A percentile compares a stretch with the other conserved stretches of the same genome.
phyloP scores from a whole-genome alignment of 345 rosid species.

The Firmiana major region DNA sequence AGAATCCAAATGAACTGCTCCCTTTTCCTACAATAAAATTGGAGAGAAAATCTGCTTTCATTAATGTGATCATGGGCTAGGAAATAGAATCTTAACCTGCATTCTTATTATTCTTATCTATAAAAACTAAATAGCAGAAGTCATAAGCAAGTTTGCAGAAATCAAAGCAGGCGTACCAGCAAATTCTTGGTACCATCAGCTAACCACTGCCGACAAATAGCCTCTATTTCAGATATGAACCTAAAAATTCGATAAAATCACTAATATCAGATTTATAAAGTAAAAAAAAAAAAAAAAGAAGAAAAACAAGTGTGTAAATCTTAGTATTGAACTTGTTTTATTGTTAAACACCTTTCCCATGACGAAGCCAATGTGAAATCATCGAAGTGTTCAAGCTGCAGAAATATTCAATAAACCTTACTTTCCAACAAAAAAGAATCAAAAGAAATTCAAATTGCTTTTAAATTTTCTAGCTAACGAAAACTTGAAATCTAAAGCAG shows the following conservation, averaged over 20 bases:
- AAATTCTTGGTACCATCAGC: conserved; percentile 85
- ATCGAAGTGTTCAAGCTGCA: conserved; percentile 83
- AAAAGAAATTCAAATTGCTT: neutral
- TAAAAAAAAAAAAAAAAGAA: too few species aligned
- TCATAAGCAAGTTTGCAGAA: neutral
- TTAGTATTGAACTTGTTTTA: neutral
- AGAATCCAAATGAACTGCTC: conserved; percentile 59
- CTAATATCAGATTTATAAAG: neutral
- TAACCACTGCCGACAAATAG: conserved; percentile 86
- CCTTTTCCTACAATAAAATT: conserved; percentile 61
- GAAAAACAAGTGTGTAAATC: neutral
- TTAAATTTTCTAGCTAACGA: neutral
- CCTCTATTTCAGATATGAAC: conserved; percentile 95
- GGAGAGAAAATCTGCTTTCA: conserved; percentile 16
- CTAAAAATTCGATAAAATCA: conserved; percentile 30
- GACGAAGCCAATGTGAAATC: conserved; percentile 98
- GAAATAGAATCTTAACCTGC: neutral
- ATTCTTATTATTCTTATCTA: neutral
- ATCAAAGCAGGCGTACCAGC: conserved; percentile 44
- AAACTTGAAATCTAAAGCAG: neutral
- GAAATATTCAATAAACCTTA: neutral
- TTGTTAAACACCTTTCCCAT: conserved; percentile 72
- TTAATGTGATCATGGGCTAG: conserved; percentile 1
- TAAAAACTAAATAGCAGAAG: neutral
- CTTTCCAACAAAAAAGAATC: neutral